Conservation (phyloP, 441 rosid species). For the Euphorbia schlechtendalii region DNA sequence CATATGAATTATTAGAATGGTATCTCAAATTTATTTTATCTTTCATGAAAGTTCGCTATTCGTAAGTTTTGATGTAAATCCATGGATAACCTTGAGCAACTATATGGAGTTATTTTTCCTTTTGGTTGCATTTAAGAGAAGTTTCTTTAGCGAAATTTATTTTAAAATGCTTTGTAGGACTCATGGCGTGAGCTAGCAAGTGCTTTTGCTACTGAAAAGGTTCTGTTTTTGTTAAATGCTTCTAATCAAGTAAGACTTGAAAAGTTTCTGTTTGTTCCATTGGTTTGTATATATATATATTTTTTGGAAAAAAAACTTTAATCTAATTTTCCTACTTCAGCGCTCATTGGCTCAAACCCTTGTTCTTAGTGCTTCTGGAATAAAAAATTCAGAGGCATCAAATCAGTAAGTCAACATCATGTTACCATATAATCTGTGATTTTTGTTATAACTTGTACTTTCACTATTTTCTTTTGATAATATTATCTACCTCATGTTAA, state of each 20-base stretch:
- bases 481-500: slow-evolving; percentile 14
- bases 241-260: slow-evolving; percentile 66
- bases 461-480: slow-evolving; percentile 15
- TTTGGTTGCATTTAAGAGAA: background rate
- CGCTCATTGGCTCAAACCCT: slow-evolving; percentile 89
- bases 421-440: slow-evolving; percentile 13
- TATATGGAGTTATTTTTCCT: slow-evolving; percentile 1
- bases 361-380: slow-evolving; percentile 88
- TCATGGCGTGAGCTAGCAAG: slow-evolving; percentile 87
- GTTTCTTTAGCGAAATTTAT: slow-evolving; percentile 17
- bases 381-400: slow-evolving; percentile 61
- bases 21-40: background rate
- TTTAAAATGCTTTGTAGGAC: slow-evolving; percentile 41
- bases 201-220: slow-evolving; percentile 79
- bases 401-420: slow-evolving; percentile 65
- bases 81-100: background rate
- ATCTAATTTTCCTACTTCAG: slow-evolving; percentile 40
- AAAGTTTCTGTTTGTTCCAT: slow-evolving; percentile 13
- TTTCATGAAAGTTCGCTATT: background rate
- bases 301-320: background rate
- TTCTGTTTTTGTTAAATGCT: slow-evolving; percentile 65
- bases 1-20: background rate
- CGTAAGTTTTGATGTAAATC: slow-evolving; percentile 4
- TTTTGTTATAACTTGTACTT: background rate
- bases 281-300: background rate